Base-by-base conservation (phyloP, 352 stramenopile species). In the Globisporangium uncinulatum region DNA sequence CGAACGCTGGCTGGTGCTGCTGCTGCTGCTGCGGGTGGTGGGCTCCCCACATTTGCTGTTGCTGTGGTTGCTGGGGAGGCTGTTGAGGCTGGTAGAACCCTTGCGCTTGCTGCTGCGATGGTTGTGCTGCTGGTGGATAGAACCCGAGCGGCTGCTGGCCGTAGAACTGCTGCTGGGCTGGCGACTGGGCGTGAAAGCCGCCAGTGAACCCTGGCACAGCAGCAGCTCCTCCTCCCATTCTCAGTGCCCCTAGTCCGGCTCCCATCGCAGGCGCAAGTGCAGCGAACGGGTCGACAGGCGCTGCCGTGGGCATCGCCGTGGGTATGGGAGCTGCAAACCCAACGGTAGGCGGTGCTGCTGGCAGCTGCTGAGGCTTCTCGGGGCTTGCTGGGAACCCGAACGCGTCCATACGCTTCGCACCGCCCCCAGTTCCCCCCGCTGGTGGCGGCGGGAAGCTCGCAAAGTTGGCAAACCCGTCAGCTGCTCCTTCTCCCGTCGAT, bases 391-490 rank as follows among this genome's bases (percentile, higher is more conserved):
- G 73, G 19, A 87, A 80, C 11, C 67, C 70, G 47, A 92, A 85
- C 21, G 65, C 70, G 54, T 85, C 70, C 52, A 85, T 62, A 46
- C 72, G 57, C 50, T 74, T 73, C 24, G 24, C 24, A 45, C 51
- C 59, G 19, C 48, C 54, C 2, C 51, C 32, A 4, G 57, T 41
- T 7, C 50, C 20, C 9, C 19, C 15, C 24, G 51, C 34, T 8
- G 48, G 71, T 15, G 79, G 73, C 13, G 77, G 71, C 17, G 73
- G 61, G 24, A 87, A 89, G 37, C 68, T 83, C 6, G 76, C 74
- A 63, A 92, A 92, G 49, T 87, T 71, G 1, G 76, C 79, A 32
- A 92, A 89, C 0, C 64, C 62, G 10, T 69, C 74, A 0, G 72
- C 31, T 32, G 63, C 24, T 29, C 24, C 24, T 29, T 29, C 24